Base-by-base conservation (phyloP, 371 early-diverging fungal species). In the Lichtheimia hyalospora region DNA sequence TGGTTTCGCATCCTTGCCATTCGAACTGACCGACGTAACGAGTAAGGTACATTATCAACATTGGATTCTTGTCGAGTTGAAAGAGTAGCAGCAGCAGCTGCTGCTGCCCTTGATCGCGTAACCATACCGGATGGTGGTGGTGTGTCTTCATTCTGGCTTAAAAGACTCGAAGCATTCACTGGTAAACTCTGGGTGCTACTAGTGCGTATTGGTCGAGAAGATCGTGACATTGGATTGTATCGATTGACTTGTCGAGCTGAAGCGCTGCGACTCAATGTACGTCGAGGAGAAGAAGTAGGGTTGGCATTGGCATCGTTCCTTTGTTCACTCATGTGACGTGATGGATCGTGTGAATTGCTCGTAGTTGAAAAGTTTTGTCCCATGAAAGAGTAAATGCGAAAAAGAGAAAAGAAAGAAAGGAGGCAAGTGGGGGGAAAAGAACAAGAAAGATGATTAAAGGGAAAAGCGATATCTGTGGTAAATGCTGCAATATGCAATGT, bases 121-220 rank as follows among this genome's bases (percentile, higher is more conserved):
- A 46, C n/a, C 46, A 46, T 46, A 5, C 46, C 21, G n/a, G 43
- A 25, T n/a, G 41, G 51, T 24, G 52, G 21, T 23, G 52, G 52
- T 51, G 42, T 24, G 24, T 54, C 56, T 4, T 34, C 34, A 34
- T 6, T 34, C 2, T 5, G 34, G 8, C 34, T 10, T 10, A 34
- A 8, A 0, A 8, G 46, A 46, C 46, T 46, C 46, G 18, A 46
- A 14, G 46, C n/a, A 21, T 21, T 21, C 46, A 21, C 13, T 1
- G 46, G 46, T n/a, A 34, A 8, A 10, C 34, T 34, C 10, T 34
- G 34, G 8, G 10, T 8, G 34, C 34, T 46, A 46, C n/a, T 18
- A 10, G 46, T 46, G 46, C 46, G n/a, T 46, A 5, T 46, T 7
- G 46, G 18, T 21, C 46, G 46, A 21, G 46, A 8, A 7, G 46